A percentile compares a stretch with the other conserved stretches of the same genome.
These are phyloP conservation scores for Aspergillus pseudoviridinutans DNA, from an alignment of 2,329 filamentous ascomycete genomes.

Conservation along the genomic window DNA sequence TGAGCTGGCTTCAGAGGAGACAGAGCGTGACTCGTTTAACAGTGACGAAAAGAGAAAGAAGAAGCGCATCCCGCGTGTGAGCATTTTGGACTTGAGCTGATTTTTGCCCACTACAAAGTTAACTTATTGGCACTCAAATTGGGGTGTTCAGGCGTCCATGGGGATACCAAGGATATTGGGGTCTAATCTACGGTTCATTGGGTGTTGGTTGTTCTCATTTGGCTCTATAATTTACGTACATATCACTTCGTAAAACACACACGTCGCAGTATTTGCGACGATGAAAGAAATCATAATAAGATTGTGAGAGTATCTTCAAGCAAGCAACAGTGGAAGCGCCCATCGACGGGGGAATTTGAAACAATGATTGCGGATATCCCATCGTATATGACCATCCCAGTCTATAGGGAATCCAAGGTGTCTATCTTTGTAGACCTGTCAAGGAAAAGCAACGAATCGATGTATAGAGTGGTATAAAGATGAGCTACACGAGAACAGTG, in stretches of 20 bases:
- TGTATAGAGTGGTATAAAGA: not conserved
- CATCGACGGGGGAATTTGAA: not conserved
- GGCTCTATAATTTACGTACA: not conserved
- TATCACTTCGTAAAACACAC: not conserved
- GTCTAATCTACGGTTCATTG: not conserved
- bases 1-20: slow-evolving; percentile 3
- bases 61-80: slow-evolving; percentile 31
- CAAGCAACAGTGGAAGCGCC: not conserved
- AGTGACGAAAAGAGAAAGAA: slow-evolving; percentile 15
- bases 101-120: not conserved
- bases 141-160: not conserved
- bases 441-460: not conserved
- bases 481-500: not conserved
- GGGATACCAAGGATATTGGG: not conserved
- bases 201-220: not conserved
- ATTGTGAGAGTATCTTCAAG: not conserved
- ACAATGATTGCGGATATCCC: not conserved
- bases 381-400: not conserved
- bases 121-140: not conserved
- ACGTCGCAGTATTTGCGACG: not conserved
- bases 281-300: not conserved
- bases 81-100: slow-evolving; percentile 29
- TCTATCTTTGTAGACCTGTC: not conserved
- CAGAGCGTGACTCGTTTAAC: not conserved
- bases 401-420: not conserved